Evolutionary conservation across 148 eudicot genomes (phyloP).

Genomic region (Spergularia bocconei): DNA sequence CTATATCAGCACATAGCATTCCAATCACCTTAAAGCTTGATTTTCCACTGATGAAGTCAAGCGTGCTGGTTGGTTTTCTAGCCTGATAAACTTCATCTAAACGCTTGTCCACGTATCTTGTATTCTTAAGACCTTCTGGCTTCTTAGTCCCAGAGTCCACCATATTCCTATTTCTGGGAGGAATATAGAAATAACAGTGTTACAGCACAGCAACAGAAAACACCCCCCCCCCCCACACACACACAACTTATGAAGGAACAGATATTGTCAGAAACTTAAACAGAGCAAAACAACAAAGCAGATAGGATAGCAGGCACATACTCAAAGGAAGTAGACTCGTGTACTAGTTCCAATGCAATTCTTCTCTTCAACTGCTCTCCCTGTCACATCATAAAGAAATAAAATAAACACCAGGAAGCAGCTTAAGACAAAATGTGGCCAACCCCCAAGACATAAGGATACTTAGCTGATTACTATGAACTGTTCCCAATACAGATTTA

Average conservation of each 20-base stretch:
- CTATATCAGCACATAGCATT: slow-evolving; percentile 2
- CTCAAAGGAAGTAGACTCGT: slow-evolving; percentile 52
- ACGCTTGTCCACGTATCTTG: slow-evolving; percentile 63
- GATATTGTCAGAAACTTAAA: slow-evolving; percentile 2
- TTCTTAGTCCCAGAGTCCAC: slow-evolving; percentile 40
- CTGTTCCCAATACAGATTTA: neutral
- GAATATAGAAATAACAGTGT: slow-evolving; percentile 10
- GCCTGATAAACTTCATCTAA: slow-evolving; percentile 70
- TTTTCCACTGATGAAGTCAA: slow-evolving; percentile 52
- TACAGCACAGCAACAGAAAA: neutral
- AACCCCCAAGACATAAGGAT: neutral
- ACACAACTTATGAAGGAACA: neutral
- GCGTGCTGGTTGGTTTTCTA: slow-evolving; percentile 60
- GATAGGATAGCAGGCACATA: slow-evolving; percentile 29
- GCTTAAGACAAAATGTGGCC: neutral
- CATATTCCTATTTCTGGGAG: slow-evolving; percentile 39
- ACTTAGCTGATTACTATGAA: neutral
- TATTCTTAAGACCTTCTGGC: slow-evolving; percentile 49
- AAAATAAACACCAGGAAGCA: slow-evolving; percentile 15
- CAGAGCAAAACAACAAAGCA: slow-evolving; percentile 4
- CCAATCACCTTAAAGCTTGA: slow-evolving; percentile 61
- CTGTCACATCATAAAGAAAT: slow-evolving; percentile 32
- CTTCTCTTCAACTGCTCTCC: slow-evolving; percentile 82
- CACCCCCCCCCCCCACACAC: neutral
- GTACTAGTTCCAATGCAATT: slow-evolving; percentile 34